Conservation (phyloP, 2,329 filamentous ascomycete genomes). For the Fonsecaea nubica region DNA sequence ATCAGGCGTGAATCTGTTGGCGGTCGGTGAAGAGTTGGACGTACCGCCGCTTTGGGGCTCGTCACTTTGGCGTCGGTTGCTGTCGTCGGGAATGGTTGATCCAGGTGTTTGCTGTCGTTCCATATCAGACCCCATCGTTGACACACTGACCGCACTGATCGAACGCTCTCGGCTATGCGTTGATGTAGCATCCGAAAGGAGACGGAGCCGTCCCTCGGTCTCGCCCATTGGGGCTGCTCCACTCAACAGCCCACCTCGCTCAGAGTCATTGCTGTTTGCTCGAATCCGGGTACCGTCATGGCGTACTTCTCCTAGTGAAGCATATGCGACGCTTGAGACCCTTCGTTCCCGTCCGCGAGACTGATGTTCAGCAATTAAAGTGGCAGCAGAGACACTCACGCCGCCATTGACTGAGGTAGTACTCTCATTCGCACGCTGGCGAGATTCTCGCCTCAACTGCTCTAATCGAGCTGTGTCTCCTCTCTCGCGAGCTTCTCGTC, state of each 20-base stretch:
- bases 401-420: conserved; percentile 40
- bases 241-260: conserved; percentile 54
- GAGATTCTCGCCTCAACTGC: conserved; percentile 63
- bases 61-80: conserved; percentile 26
- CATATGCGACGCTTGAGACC: conserved; percentile 57
- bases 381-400: conserved; percentile 45
- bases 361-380: conserved; percentile 53
- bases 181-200: conserved; percentile 34
- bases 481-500: conserved; percentile 73
- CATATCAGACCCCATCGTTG: conserved; percentile 32
- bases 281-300: conserved; percentile 58
- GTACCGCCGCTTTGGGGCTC: conserved; percentile 31
- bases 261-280: conserved; percentile 55
- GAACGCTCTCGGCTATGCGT: conserved; percentile 46
- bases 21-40: conserved; percentile 42
- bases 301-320: conserved; percentile 55
- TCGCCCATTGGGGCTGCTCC: conserved; percentile 47
- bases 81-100: conserved; percentile 21
- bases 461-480: conserved; percentile 75
- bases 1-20: conserved; percentile 40
- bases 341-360: conserved; percentile 53
- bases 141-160: conserved; percentile 46
- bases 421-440: conserved; percentile 57
- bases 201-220: conserved; percentile 25
- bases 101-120: conserved; percentile 24